Evolutionary conservation across 2,329 filamentous ascomycete species (phyloP), one percentile per base, ranked within the genome.

Genomic region (Plenodomus lindquistii): DNA sequence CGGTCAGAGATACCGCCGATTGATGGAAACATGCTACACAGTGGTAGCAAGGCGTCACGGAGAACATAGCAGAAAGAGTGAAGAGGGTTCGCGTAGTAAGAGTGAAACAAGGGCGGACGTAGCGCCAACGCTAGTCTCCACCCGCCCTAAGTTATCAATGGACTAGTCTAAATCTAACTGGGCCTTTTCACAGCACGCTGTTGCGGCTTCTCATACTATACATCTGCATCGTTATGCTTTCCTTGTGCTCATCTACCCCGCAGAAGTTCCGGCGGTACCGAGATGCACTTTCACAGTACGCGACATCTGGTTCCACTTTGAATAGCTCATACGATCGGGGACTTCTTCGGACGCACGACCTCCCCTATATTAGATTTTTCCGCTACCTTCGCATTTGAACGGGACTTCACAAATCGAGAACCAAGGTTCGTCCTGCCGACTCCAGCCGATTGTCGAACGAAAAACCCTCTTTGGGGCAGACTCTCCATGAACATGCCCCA

Each of bases 1-100:
- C 27, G 40, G 6, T 29, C 18, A 37, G 17, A 31, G 20, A 34
- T 22, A 15, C 13, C 11, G 51, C 51, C 38, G 50, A 61, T 63
- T 63, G 60, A 60, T 54, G 58, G 60, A 61, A 58, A 42, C 44
- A 43, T 42, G 44, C 9, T 35, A 37, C 9, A 29, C 42, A 41
- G 42, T 4, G 17, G 18, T 15, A 9, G 17, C 21, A 16, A 39
- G 40, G 18, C 16, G 17, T 37, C 17, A 45, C 39, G 38, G 42
- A 40, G 11, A 22, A 48, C 24, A 41, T 44, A 40, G 44, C 51
- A 48, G n/a, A 37, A 34, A 43, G 21, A 45, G 20, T 27, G 37
- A 45, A 42, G 44, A 34, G 27, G 40, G 16, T 24, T 37, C 40
- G 19, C 18, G 42, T 40, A 18, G 29, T 21, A 37, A 21, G 27